Evolutionary conservation across 2,329 filamentous ascomycete genomes (phyloP).

Genomic region (Hyphodiscus sp.): DNA sequence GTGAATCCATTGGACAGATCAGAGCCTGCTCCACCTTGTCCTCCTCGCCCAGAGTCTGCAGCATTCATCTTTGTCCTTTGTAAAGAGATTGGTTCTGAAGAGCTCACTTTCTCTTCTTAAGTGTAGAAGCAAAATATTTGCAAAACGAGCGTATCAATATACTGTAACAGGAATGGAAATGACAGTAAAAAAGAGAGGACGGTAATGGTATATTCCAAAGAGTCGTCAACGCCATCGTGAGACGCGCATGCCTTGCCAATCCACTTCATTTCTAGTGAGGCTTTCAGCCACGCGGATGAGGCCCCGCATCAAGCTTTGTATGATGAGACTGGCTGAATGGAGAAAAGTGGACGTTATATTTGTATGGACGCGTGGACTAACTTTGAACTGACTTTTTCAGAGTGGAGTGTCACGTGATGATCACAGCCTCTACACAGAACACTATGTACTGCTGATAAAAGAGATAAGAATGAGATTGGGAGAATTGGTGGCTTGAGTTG

Average conservation of each 20-base stretch:
- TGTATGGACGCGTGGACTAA: constrained; percentile 10
- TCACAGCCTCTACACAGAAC: not conserved
- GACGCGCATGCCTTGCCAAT: constrained; percentile 13
- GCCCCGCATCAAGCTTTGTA: constrained; percentile 8
- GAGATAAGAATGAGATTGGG: not conserved
- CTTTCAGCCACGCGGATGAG: constrained; percentile 8
- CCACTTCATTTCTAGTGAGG: constrained; percentile 8
- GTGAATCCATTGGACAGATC: not conserved
- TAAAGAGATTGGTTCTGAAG: not conserved
- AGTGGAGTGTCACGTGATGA: constrained; percentile 9
- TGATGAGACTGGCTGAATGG: constrained; percentile 11
- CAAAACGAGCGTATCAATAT: not conserved
- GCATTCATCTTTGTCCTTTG: not conserved
- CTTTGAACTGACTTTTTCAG: not conserved
- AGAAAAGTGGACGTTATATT: constrained; percentile 10
- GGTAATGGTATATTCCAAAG: not conserved
- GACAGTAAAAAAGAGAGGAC: not conserved
- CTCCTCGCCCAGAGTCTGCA: not conserved
- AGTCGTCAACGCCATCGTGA: constrained; percentile 7
- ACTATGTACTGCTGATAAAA: not conserved
- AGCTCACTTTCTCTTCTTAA: no score
- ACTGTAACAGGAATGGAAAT: not conserved
- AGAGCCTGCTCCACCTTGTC: not conserved
- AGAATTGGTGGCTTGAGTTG: not conserved
- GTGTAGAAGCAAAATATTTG: not conserved